Percentiles rank a stretch among this genome's conserved stretches.
Evolutionary conservation across 1,284 basidiomycete genomes (phyloP).

Genomic region (Rhodotorula sp.): DNA sequence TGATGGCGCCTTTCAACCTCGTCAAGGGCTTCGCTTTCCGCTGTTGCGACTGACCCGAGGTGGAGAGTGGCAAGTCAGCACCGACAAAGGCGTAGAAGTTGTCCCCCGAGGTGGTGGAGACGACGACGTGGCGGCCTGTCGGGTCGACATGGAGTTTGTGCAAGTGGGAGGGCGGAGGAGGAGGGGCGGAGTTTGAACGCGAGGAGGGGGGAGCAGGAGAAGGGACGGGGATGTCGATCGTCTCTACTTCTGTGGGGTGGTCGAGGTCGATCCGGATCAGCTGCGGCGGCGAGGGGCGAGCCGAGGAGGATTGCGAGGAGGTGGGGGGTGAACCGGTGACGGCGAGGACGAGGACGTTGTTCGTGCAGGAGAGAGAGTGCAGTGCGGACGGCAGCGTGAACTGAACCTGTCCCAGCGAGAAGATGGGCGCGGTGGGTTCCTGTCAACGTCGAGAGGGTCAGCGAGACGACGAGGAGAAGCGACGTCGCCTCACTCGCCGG

Average conservation of each 20-base stretch:
- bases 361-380: constrained; percentile 73
- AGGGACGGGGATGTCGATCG: constrained; percentile 31
- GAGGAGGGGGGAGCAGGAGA: background rate
- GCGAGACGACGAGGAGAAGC: background rate
- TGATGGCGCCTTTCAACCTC: constrained; percentile 72
- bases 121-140: constrained; percentile 80
- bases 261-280: constrained; percentile 45
- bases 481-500: too few species aligned
- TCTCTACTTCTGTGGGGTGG: constrained; percentile 37
- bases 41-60: constrained; percentile 42
- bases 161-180: constrained; percentile 35
- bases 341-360: constrained; percentile 64
- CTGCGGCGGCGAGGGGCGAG: constrained; percentile 23
- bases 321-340: constrained; percentile 26
- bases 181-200: background rate
- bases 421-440: constrained; percentile 29
- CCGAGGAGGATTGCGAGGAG: constrained; percentile 21
- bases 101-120: constrained; percentile 83
- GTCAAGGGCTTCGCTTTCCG: constrained; percentile 73
- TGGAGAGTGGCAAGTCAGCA: constrained; percentile 51
- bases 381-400: constrained; percentile 80
- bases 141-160: constrained; percentile 86
- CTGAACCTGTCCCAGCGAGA: constrained; percentile 57
- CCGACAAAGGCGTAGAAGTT: constrained; percentile 86
- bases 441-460: background rate